These are phyloP conservation scores for Condylostoma magnum DNA, from an alignment of 169 alveolate genomes.

Conservation along the genomic window DNA sequence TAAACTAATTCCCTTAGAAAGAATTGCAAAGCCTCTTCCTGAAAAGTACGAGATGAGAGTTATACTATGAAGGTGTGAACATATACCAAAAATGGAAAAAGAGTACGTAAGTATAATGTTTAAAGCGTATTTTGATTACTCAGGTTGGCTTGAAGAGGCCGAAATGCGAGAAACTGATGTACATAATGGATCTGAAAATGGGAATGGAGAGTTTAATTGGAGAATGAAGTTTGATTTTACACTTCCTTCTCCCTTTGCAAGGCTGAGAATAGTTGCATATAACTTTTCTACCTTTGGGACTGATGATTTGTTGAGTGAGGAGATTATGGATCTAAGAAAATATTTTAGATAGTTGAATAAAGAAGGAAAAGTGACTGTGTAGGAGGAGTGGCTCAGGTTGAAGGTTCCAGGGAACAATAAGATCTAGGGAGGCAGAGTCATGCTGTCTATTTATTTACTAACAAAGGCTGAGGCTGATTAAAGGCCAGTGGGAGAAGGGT, in stretches of 20 bases:
- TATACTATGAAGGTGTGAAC: conserved; percentile 74
- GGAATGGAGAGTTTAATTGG: conserved; percentile 70
- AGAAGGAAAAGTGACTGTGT: conserved; percentile 62
- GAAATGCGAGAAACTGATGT: conserved; percentile 70
- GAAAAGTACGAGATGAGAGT: conserved; percentile 76
- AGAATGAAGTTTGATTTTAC: conserved; percentile 68
- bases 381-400: conserved; percentile 52
- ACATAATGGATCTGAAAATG: conserved; percentile 71
- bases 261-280: conserved; percentile 59
- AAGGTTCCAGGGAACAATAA: conserved; percentile 52
- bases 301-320: conserved; percentile 63
- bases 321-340: conserved; percentile 34
- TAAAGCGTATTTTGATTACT: conserved; percentile 63
- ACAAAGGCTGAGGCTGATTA: conserved; percentile 57
- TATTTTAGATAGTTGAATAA: conserved; percentile 49
- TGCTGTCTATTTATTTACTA: conserved; percentile 38
- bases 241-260: conserved; percentile 74
- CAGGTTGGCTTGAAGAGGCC: conserved; percentile 65
- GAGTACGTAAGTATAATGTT: conserved; percentile 47
- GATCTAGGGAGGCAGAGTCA: conserved; percentile 49
- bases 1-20: conserved; percentile 25
- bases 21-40: conserved; percentile 38
- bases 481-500: conserved; percentile 80
- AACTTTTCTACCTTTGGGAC: conserved; percentile 54
- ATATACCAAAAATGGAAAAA: conserved; percentile 50